Evolutionary conservation across 176 grass and related monocot genomes (phyloP).

Genomic region (Avena sativa): DNA sequence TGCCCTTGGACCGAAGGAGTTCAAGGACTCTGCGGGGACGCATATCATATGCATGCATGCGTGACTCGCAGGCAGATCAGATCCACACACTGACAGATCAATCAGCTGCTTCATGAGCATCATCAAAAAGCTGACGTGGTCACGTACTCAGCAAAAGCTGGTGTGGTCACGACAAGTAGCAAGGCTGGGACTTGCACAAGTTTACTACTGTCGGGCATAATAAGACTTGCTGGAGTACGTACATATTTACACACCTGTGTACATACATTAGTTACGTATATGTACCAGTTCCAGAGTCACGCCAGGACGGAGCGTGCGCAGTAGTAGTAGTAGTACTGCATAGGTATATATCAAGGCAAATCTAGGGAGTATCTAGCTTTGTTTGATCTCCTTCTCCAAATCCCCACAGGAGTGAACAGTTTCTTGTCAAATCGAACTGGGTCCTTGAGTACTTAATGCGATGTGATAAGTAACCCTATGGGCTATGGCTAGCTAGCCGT

Average conservation of each 20-base stretch:
- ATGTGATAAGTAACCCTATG: background rate
- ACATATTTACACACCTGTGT: background rate
- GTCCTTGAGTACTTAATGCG: background rate
- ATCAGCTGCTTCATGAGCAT: slow-evolving; percentile 12
- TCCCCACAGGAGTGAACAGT: background rate
- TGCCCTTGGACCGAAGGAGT: slow-evolving; percentile 3
- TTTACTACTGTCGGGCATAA: background rate
- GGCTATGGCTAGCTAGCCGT: background rate
- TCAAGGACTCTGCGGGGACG: background rate
- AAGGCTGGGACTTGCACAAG: background rate
- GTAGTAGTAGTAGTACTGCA: too few relatives aligned
- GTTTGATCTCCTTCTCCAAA: too few relatives aligned
- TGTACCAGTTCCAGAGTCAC: background rate
- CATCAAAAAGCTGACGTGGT: background rate
- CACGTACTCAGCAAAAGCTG: slow-evolving; percentile 28
- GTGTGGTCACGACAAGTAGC: slow-evolving; percentile 7
- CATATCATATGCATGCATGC: background rate
- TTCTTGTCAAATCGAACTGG: background rate
- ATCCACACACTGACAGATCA: slow-evolving; percentile 24
- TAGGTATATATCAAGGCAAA: too few relatives aligned
- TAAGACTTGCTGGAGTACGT: background rate
- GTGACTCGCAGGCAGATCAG: slow-evolving; percentile 28
- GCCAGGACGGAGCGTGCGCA: too few relatives aligned
- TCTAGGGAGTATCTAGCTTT: too few relatives aligned
- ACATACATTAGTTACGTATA: background rate